phyloP scores from a whole-genome alignment of 345 rosid genomes.

The Euphorbia lathyris region DNA sequence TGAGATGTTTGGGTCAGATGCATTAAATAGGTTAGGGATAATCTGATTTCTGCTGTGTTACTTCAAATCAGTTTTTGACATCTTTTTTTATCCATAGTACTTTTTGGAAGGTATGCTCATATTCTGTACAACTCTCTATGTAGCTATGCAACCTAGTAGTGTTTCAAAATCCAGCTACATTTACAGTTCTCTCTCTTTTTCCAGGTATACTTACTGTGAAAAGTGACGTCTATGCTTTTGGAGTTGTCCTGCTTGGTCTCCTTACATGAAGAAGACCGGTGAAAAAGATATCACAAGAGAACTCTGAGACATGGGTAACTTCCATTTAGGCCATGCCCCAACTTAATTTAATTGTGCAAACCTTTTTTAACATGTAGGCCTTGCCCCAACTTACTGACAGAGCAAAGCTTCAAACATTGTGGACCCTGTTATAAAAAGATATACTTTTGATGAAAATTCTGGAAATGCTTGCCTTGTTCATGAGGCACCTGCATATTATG shows the following conservation, averaged over 20 bases:
- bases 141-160: no score
- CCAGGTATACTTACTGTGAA: slow-evolving; percentile 86
- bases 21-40: no score
- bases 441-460: no score
- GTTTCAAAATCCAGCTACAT: background rate
- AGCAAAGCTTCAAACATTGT: slow-evolving; percentile 75
- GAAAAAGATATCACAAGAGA: slow-evolving; percentile 51
- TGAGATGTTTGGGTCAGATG: no score
- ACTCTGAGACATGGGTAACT: slow-evolving; percentile 76
- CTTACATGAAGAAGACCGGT: slow-evolving; percentile 65
- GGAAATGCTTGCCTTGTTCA: no score
- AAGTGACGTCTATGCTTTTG: slow-evolving; percentile 87
- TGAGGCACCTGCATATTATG: no score
- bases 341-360: background rate
- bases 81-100: no score
- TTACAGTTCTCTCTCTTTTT: slow-evolving; percentile 1
- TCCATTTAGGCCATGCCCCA: background rate
- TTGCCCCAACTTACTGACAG: slow-evolving; percentile 89
- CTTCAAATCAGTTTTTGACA: no score
- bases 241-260: slow-evolving; percentile 81
- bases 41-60: no score
- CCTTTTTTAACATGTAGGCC: slow-evolving; percentile 45
- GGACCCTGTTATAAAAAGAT: no score
- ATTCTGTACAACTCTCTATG: no score
- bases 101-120: no score